Evolutionary conservation across 768 basidiomycete species (phyloP).

Genomic region (Postia placenta): DNA sequence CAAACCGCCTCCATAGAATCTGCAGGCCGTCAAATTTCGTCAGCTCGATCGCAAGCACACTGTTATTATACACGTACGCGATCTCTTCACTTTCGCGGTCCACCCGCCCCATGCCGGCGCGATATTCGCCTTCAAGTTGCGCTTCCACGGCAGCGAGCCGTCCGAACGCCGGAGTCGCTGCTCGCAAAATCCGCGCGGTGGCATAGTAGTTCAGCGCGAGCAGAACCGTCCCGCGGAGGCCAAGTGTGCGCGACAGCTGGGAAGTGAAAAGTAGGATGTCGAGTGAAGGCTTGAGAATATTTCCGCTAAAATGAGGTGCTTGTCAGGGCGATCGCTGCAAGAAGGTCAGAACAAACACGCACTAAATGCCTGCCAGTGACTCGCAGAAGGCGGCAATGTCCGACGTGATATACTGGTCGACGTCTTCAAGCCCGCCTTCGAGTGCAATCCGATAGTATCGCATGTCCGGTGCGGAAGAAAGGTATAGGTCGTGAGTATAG

Average conservation of each 20-base stretch:
- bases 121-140: conserved; percentile 84
- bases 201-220: conserved; percentile 80
- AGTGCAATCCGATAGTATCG: conserved; percentile 54
- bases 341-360: conserved; percentile 31
- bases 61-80: conserved; percentile 60
- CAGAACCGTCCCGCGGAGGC: conserved; percentile 74
- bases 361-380: conserved; percentile 84
- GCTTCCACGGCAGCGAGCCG: conserved; percentile 85
- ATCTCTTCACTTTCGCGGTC: conserved; percentile 90
- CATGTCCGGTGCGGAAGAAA: conserved; percentile 65
- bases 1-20: conserved; percentile 87
- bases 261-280: conserved; percentile 90
- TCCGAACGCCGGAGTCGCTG: conserved; percentile 91
- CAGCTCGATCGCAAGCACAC: too few species aligned
- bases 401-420: conserved; percentile 91
- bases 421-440: conserved; percentile 46
- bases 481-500: conserved; percentile 89
- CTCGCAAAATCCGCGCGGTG: conserved; percentile 77
- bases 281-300: conserved; percentile 86
- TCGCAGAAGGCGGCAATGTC: conserved; percentile 90
- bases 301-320: conserved; percentile 51
- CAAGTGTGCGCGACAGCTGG: conserved; percentile 83
- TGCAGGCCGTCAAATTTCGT: too few species aligned
- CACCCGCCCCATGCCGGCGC: conserved; percentile 79
- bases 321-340: background rate